Evolutionary conservation across 2,329 filamentous ascomycete genomes (phyloP).

Genomic region (Microdochium nivale): DNA sequence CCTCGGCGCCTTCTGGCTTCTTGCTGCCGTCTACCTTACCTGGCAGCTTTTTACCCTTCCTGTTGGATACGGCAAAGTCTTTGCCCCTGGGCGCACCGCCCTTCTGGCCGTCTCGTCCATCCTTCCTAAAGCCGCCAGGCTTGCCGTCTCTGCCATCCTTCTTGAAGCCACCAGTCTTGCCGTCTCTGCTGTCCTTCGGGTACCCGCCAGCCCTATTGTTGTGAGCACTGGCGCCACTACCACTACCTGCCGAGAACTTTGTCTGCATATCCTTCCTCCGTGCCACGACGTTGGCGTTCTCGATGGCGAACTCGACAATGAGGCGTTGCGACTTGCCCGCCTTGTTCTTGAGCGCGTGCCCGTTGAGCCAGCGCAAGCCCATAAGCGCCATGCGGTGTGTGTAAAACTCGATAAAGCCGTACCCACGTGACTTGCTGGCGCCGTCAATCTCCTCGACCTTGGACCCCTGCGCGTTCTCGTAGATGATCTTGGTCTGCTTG

Average conservation of each 20-base stretch:
- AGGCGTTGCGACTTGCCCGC: conserved; percentile 78
- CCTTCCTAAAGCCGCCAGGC: no score
- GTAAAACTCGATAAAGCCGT: conserved; percentile 95
- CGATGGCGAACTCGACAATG: conserved; percentile 95
- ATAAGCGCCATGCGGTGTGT: conserved; percentile 92
- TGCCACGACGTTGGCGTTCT: conserved; percentile 92
- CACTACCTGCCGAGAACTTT: conserved; percentile 5
- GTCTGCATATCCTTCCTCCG: conserved; percentile 55
- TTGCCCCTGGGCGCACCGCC: conserved; percentile 11
- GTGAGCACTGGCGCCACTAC: no score
- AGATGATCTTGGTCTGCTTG: conserved; percentile 89
- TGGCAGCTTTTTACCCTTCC: conserved; percentile 8
- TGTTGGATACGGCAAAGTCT: conserved; percentile 26
- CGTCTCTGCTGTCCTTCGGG: conserved; percentile 6
- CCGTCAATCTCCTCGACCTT: conserved; percentile 73
- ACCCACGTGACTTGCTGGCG: conserved; percentile 79
- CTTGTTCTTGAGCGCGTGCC: conserved; percentile 50
- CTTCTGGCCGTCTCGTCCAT: conserved; percentile 3
- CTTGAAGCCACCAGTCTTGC: no score
- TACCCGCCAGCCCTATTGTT: conserved; percentile 1
- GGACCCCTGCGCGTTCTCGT: conserved; percentile 75
- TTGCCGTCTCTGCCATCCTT: no score
- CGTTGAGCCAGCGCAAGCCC: conserved; percentile 90
- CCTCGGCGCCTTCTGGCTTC: conserved; percentile 4
- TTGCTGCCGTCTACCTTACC: conserved; percentile 4